Conservation (phyloP, 176 grass and related monocot species). For the Hsuehochloa calcarea region DNA sequence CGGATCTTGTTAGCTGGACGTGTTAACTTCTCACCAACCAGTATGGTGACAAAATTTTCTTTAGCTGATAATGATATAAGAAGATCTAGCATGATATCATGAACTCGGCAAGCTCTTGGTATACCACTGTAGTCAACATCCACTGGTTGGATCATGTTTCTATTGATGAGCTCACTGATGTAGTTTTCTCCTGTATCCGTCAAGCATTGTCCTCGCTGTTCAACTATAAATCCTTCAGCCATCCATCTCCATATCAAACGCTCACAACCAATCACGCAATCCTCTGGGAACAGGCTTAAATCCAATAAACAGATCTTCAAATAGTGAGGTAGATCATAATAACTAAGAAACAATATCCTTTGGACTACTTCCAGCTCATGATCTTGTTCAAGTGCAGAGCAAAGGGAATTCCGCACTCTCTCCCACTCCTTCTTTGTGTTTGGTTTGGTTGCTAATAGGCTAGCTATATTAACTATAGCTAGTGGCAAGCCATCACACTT, state of each 20-base stretch:
- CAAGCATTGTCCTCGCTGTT: neutral
- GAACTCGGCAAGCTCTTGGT: neutral
- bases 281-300: constrained; percentile 29
- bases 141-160: constrained; percentile 31
- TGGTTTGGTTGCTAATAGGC: constrained; percentile 14
- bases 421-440: constrained; percentile 6
- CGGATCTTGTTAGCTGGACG: neutral
- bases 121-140: neutral
- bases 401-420: neutral
- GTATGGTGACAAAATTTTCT: constrained; percentile 37
- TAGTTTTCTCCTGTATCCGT: constrained; percentile 16
- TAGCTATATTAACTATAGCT: constrained; percentile 38
- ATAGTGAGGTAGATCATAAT: constrained; percentile 22
- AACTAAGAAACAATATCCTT: constrained; percentile 32
- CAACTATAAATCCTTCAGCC: constrained; percentile 27
- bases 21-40: neutral
- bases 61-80: constrained; percentile 22
- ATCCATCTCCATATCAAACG: constrained; percentile 30
- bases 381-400: neutral
- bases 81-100: constrained; percentile 44
- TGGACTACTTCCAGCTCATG: constrained; percentile 15
- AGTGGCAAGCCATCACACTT: constrained; percentile 36
- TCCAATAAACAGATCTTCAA: constrained; percentile 40
- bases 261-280: neutral
- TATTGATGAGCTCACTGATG: constrained; percentile 24